Evolutionary conservation across 371 early-diverging fungal genomes (phyloP).

Genomic region (Dipsacomyces acuminosporus): DNA sequence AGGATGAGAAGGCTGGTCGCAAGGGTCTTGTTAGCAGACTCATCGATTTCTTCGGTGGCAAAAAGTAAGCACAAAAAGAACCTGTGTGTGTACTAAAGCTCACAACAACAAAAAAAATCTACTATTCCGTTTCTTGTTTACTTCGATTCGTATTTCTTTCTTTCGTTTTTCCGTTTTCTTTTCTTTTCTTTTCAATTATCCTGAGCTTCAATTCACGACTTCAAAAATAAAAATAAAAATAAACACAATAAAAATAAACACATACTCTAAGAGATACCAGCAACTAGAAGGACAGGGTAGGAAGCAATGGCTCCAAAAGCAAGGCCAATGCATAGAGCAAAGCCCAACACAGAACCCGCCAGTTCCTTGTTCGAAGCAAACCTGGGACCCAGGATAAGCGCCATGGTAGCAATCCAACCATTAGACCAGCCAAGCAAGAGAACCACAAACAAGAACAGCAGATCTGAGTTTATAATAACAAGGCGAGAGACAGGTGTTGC

Average conservation of each 20-base stretch:
- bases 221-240: background rate
- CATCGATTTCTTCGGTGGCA: conserved; percentile 43
- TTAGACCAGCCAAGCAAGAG: conserved; percentile 39
- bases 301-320: conserved; percentile 38
- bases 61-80: conserved; percentile 35
- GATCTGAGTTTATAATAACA: conserved; percentile 26
- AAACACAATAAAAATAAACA: no score
- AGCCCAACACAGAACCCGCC: conserved; percentile 42
- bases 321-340: conserved; percentile 39
- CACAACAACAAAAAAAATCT: background rate
- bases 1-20: conserved; percentile 38
- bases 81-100: no score
- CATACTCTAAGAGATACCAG: conserved; percentile 20
- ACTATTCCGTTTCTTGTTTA: background rate
- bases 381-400: conserved; percentile 31
- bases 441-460: conserved; percentile 32
- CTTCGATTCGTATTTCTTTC: background rate
- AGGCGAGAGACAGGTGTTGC: conserved; percentile 5
- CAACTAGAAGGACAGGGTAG: conserved; percentile 28
- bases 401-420: conserved; percentile 37
- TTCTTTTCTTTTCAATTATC: background rate
- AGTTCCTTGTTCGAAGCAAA: conserved; percentile 40
- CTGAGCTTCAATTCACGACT: no score
- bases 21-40: conserved; percentile 44
- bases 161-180: no score